These are phyloP conservation scores for Aspergillus sp. DNA, from an alignment of 2,329 filamentous ascomycete species.

Conservation along the genomic window DNA sequence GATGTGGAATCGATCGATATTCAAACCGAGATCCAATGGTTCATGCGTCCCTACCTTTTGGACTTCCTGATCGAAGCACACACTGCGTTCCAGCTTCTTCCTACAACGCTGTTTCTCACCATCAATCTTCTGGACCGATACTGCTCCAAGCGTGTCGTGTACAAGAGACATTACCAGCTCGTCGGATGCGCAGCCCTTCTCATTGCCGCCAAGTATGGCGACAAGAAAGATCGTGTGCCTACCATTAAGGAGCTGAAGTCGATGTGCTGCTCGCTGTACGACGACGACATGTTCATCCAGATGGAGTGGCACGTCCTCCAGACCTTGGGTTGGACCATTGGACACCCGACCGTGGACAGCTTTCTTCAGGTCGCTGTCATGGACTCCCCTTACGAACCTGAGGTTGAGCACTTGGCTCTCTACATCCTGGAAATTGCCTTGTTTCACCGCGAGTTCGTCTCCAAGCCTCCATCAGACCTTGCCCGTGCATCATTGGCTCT, in stretches of 20 bases:
- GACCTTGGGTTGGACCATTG: slow-evolving; percentile 92
- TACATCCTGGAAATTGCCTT: slow-evolving; percentile 94
- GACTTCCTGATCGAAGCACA: slow-evolving; percentile 98
- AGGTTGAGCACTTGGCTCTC: slow-evolving; percentile 88
- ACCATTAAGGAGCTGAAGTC: slow-evolving; percentile 95
- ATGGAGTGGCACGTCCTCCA: slow-evolving; percentile 99
- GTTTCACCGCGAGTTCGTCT: slow-evolving; percentile 96
- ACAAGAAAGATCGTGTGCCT: slow-evolving; percentile 97
- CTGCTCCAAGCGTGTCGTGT: slow-evolving; percentile 94
- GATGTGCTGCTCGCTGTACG: slow-evolving; percentile 98
- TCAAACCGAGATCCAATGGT: slow-evolving; percentile 99
- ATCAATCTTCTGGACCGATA: slow-evolving; percentile 96
- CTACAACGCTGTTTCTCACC: slow-evolving; percentile 91
- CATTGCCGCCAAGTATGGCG: slow-evolving; percentile 96
- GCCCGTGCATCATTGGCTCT: slow-evolving; percentile 80
- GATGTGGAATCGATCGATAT: slow-evolving; percentile 98
- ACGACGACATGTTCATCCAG: slow-evolving; percentile 99
- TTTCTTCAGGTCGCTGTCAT: slow-evolving; percentile 83
- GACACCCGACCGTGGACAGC: slow-evolving; percentile 90
- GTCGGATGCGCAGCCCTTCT: slow-evolving; percentile 93
- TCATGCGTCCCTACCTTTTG: slow-evolving; percentile 95
- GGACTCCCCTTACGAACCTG: slow-evolving; percentile 67
- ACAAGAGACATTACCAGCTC: slow-evolving; percentile 98
- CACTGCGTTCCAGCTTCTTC: slow-evolving; percentile 84
- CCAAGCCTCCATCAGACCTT: slow-evolving; percentile 82